Conservation (phyloP, 768 basidiomycete species). For the Kwoniella heveanensis region DNA sequence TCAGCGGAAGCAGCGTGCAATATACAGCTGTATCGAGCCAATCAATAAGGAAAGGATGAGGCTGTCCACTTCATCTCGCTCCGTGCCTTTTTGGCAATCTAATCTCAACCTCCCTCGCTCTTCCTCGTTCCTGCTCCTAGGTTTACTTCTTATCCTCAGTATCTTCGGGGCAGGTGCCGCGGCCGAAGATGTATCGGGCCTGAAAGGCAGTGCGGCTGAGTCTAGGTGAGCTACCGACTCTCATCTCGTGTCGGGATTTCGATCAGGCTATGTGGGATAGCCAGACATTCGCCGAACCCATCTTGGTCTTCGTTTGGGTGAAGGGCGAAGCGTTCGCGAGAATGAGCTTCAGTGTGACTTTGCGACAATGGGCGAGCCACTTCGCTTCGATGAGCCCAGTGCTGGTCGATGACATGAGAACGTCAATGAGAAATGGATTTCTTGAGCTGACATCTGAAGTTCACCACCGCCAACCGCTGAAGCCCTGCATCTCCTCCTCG, state of each 20-base stretch:
- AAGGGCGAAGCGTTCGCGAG: no score
- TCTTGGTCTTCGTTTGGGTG: no score
- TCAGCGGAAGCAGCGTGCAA: no score
- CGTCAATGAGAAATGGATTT: no score
- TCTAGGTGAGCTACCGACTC: no score
- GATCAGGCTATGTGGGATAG: no score
- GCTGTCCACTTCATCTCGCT: background rate
- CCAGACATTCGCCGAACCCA: no score
- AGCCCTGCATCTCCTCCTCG: background rate
- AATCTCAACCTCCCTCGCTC: constrained; percentile 9
- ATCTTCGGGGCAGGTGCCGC: constrained; percentile 4
- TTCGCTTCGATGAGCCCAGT: background rate
- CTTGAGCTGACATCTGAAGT: no score
- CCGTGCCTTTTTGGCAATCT: constrained; percentile 16
- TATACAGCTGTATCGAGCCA: no score
- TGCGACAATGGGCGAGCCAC: background rate
- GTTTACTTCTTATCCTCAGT: constrained; percentile 7
- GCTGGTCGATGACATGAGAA: no score
- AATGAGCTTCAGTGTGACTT: no score
- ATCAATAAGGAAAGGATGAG: background rate
- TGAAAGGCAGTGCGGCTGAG: background rate
- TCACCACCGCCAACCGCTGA: background rate
- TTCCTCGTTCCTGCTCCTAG: background rate
- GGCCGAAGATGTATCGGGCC: background rate
- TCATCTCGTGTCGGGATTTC: no score